These are phyloP conservation scores for Monosporozyma yasuniensis DNA, from an alignment of 805 yeast species.

Conservation along the genomic window DNA sequence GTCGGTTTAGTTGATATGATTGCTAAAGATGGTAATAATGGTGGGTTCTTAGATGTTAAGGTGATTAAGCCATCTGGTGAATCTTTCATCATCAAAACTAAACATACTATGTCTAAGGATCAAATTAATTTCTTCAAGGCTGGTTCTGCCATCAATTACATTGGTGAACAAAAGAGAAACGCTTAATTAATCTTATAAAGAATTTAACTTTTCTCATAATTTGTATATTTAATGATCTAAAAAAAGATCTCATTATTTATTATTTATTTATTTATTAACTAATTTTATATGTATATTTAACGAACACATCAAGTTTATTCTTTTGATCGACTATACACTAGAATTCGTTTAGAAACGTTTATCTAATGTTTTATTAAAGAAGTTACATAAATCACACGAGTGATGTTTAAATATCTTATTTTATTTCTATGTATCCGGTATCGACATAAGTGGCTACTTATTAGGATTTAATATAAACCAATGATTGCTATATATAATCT, in stretches of 20 bases:
- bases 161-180: constrained; percentile 48
- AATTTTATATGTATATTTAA: neutral
- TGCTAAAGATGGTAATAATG: constrained; percentile 76
- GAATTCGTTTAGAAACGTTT: neutral
- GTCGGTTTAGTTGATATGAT: constrained; percentile 67
- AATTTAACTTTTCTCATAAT: too few species aligned
- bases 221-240: neutral
- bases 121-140: constrained; percentile 95
- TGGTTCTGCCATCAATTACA: constrained; percentile 92
- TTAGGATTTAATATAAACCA: too few species aligned
- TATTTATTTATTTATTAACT: neutral
- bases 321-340: too few species aligned
- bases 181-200: neutral
- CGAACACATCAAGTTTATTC: neutral
- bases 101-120: constrained; percentile 95
- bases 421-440: neutral
- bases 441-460: neutral
- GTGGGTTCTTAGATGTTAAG: constrained; percentile 64
- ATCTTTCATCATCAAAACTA: constrained; percentile 58
- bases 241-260: neutral
- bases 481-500: too few species aligned
- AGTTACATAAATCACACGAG: neutral
- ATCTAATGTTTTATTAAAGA: neutral
- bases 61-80: constrained; percentile 72
- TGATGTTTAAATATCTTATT: neutral